Evolutionary conservation across 306 rosid genomes (phyloP).

Genomic region (Vigna nakashimae): DNA sequence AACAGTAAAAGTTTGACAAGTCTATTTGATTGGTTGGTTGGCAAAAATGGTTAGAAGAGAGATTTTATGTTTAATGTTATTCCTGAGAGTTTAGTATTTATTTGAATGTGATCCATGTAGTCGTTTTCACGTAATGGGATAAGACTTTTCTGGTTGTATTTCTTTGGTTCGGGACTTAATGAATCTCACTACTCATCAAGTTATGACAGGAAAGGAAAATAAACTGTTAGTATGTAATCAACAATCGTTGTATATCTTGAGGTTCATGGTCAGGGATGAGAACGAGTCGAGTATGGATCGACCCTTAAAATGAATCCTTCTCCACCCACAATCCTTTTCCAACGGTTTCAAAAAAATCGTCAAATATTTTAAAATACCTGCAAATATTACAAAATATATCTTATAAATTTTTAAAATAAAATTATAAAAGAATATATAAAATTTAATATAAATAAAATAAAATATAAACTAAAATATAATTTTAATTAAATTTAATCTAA

Average conservation of each 20-base stretch:
- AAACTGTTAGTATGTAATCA: neutral
- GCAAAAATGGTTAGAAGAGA: neutral
- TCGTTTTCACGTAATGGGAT: neutral
- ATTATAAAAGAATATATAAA: no score
- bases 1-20: neutral
- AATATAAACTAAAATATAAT: no score
- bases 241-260: neutral
- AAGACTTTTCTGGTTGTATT: neutral
- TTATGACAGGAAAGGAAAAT: neutral
- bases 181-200: neutral
- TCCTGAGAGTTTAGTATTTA: neutral
- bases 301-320: no score
- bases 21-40: neutral
- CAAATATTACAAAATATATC: no score
- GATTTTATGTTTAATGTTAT: neutral
- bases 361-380: no score
- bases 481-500: no score
- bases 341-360: no score
- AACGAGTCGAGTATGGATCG: no score
- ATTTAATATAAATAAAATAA: no score
- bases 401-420: no score
- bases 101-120: neutral
- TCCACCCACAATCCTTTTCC: no score
- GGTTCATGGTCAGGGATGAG: neutral
- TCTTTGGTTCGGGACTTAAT: neutral